Base-by-base conservation (phyloP, 73 alveolate genomes). In the Paramecium sexaurelia region DNA sequence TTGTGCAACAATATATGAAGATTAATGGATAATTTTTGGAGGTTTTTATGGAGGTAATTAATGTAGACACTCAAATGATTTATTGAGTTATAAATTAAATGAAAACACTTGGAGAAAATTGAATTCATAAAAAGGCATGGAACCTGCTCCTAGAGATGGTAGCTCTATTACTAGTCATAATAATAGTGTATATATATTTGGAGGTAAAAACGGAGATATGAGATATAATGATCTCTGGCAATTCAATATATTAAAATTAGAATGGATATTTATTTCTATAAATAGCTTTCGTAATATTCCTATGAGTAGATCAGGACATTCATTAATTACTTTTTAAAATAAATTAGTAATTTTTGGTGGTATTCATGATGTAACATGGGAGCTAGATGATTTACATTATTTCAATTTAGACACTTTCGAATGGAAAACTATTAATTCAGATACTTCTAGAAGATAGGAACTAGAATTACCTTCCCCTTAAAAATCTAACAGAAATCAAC, bases 301-400 rank as follows among this genome's bases (percentile, higher is more conserved):
- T 10, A 55, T 55, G 67, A 92, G 88, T 4, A 96, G 98, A 85
- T 87, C 92, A 55, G 98, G 98, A 20, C 97, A 94, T 87, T 45
- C 97, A 9, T 35, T 92, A 57, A 90, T 91, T 7, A 26, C 66
- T 2, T 71, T 71, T 39, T 69, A 85, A 17, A 91, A 83, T 56
- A 89, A 93, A 22, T 89, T 96, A 29, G 55, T 92, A 24, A 17
- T 96, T 56, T 96, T 96, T 71, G 98, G 98, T 24, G 98, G 98
- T 33, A 96, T 96, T 51, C 94, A 93, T 37, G 97, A 92, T 41
- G 91, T 96, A 7, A 96, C 98, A 5, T 94, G 95, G 94, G 98
- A 96, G 69, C 82, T 94, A 20, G 95, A 95, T 85, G 98, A 96
- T 43, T 71, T 93, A 71, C 88, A 55, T 78, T 92, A 71, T 1